These are phyloP conservation scores for Aspergillus campestris DNA, from an alignment of 495 filamentous ascomycete genomes.

Conservation along the genomic window DNA sequence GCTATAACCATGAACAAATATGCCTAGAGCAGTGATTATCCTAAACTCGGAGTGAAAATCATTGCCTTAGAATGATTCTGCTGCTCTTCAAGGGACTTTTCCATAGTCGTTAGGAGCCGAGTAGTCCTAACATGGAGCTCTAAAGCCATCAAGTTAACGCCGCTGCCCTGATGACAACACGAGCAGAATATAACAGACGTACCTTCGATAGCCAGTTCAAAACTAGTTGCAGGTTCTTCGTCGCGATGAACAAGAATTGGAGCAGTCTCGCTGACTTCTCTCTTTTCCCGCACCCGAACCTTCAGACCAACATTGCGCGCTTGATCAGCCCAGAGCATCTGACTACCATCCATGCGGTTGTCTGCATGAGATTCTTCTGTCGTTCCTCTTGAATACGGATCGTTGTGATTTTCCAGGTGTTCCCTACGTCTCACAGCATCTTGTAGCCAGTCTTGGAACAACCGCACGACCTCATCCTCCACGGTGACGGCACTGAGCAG, in stretches of 20 bases:
- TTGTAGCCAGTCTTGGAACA: constrained; percentile 65
- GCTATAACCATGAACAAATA: no score
- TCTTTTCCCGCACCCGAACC: constrained; percentile 41
- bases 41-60: constrained; percentile 10
- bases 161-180: no score
- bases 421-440: constrained; percentile 3
- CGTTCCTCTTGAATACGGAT: no score
- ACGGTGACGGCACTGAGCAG: constrained; percentile 52
- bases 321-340: constrained; percentile 51
- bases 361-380: not conserved
- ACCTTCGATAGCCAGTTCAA: constrained; percentile 55
- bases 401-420: no score
- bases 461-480: constrained; percentile 53
- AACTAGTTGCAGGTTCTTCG: constrained; percentile 49
- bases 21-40: not conserved
- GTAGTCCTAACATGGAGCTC: constrained; percentile 55
- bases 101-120: constrained; percentile 48
- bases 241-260: constrained; percentile 41
- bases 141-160: constrained; percentile 17
- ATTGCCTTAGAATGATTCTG: constrained; percentile 49
- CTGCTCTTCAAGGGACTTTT: constrained; percentile 48
- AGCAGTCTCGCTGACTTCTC: constrained; percentile 14
- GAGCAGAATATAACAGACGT: constrained; percentile 6
- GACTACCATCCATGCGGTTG: constrained; percentile 1
- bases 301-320: constrained; percentile 48